These are phyloP conservation scores for Colletotrichum viniferum DNA, from an alignment of 2,329 filamentous ascomycete genomes.

Conservation along the genomic window DNA sequence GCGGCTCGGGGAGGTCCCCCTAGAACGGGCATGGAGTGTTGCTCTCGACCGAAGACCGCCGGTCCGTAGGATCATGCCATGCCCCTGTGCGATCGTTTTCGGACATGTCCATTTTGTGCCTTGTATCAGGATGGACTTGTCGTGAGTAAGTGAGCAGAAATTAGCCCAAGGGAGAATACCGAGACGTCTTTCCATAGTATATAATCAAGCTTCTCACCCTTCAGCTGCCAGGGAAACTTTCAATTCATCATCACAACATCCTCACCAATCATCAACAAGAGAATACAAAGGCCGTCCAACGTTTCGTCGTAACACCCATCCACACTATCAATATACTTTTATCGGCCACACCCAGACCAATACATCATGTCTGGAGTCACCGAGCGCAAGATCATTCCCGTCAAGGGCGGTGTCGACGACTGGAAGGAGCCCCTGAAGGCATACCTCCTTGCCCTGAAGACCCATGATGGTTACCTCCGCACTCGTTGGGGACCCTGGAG, in stretches of 20 bases:
- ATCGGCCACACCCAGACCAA: background rate
- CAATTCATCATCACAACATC: background rate
- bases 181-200: background rate
- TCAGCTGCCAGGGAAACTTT: background rate
- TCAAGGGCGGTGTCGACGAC: conserved; percentile 6
- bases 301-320: background rate
- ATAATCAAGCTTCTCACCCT: background rate
- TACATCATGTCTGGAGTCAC: conserved; percentile 7
- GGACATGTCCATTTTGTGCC: background rate
- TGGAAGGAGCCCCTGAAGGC: conserved; percentile 15
- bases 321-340: background rate
- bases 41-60: background rate
- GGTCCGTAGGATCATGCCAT: background rate
- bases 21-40: background rate
- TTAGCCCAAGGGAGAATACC: background rate
- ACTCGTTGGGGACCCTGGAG: conserved; percentile 16
- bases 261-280: background rate
- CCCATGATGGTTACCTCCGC: conserved; percentile 11
- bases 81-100: background rate
- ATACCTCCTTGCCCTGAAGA: conserved; percentile 10
- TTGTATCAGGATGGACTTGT: background rate
- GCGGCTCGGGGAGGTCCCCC: background rate
- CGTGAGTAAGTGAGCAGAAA: background rate
- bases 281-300: background rate
- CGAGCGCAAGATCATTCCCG: conserved; percentile 12